Percentiles rank a stretch among this genome's conserved stretches.
Evolutionary conservation across 306 rosid genomes (phyloP).

Genomic region (Oemleria cerasiformis): DNA sequence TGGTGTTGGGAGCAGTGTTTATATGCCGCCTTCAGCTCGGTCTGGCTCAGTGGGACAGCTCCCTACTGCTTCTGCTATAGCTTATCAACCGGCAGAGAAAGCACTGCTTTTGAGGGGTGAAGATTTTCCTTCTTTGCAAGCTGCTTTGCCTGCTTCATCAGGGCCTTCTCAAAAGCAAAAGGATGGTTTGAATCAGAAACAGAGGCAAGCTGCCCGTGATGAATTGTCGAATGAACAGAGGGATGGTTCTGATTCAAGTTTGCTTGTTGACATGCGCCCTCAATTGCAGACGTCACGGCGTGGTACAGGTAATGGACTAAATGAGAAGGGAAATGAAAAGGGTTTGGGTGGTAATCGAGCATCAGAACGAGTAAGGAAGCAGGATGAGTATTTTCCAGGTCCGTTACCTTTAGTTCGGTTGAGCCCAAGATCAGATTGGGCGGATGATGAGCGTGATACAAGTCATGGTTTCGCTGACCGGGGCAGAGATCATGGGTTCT

Average conservation of each 20-base stretch:
- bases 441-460: slow-evolving; percentile 98
- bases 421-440: slow-evolving; percentile 90
- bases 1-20: slow-evolving; percentile 42
- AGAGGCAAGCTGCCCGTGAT: slow-evolving; percentile 37
- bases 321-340: slow-evolving; percentile 32
- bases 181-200: slow-evolving; percentile 56
- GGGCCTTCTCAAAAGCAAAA: slow-evolving; percentile 56
- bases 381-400: slow-evolving; percentile 68
- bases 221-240: slow-evolving; percentile 42
- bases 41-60: slow-evolving; percentile 33
- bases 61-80: slow-evolving; percentile 23
- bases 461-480: slow-evolving; percentile 59
- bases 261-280: slow-evolving; percentile 36
- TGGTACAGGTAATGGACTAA: slow-evolving; percentile 25
- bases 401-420: slow-evolving; percentile 70
- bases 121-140: slow-evolving; percentile 88
- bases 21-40: slow-evolving; percentile 69
- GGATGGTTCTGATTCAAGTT: slow-evolving; percentile 29
- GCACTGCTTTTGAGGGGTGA: slow-evolving; percentile 76
- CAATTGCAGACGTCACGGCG: slow-evolving; percentile 35
- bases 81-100: slow-evolving; percentile 34
- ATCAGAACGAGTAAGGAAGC: slow-evolving; percentile 40
- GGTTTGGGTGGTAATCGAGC: slow-evolving; percentile 36
- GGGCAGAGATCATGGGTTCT: slow-evolving; percentile 61
- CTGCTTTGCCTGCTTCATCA: slow-evolving; percentile 55